phyloP scores from a whole-genome alignment of 2,329 filamentous ascomycete species.

The Seiridium unicorne region DNA sequence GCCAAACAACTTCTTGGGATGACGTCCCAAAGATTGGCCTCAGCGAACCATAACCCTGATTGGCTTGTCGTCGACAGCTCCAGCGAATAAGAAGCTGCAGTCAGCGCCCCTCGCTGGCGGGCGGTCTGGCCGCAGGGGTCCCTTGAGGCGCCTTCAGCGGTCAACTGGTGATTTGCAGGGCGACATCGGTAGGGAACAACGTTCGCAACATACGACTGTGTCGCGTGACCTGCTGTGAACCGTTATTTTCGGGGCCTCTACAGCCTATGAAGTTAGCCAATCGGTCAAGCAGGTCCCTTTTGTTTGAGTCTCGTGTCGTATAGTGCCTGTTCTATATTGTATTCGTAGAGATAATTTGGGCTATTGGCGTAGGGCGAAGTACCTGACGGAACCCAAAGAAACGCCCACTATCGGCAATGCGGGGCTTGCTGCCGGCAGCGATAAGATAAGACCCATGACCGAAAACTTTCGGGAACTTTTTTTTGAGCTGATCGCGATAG shows the following conservation, averaged over 20 bases:
- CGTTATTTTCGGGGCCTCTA: no score
- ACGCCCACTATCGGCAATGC: no score
- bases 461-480: not conserved
- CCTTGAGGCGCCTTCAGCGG: not conserved
- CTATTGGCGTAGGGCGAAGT: no score
- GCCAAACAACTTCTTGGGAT: not conserved
- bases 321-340: not conserved
- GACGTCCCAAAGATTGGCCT: not conserved
- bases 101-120: not conserved
- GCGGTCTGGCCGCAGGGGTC: not conserved
- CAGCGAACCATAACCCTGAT: not conserved
- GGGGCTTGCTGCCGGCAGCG: not conserved
- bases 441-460: constrained; percentile 3
- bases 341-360: not conserved
- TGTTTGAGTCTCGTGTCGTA: not conserved
- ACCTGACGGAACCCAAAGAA: no score
- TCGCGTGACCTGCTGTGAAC: not conserved
- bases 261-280: no score
- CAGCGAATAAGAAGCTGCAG: not conserved
- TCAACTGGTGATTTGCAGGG: not conserved
- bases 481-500: constrained; percentile 1
- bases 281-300: no score
- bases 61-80: not conserved
- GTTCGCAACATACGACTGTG: not conserved
- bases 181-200: not conserved